Base-by-base conservation (phyloP, 495 filamentous ascomycete species). In the Talaromyces ruber region DNA sequence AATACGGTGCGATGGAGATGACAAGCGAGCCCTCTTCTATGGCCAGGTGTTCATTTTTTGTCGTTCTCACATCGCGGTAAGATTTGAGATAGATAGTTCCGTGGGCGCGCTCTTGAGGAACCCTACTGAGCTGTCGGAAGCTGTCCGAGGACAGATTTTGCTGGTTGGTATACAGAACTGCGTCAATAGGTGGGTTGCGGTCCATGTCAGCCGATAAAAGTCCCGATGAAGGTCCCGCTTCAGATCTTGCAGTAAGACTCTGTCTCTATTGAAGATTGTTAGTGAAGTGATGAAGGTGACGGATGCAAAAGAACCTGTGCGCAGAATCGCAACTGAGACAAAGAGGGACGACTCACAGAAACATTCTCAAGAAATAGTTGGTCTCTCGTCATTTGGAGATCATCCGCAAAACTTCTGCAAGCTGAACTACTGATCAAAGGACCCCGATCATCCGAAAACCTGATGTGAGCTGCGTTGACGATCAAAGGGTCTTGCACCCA, bases 1-100 rank as follows among this genome's bases (percentile, higher is more conserved):
- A 74, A 30, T 45, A 61, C 22, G 72, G 66, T 37, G 67, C 62
- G 32, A 74, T 54, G 24, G 67, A 64, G 21, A 74, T 64, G 5
- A 72, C 72, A 2, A 74, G 59, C 2, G 72, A 74, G 2, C 72
- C 72, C 63, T 72, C 72, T 29, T 70, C 66, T 9, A 74, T 69
- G 4, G 66, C 67, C 64, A 69, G 71, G 26, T 56, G 63, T 32
- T 71, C 72, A 7, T 53, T 59, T 29, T 32, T 6, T 2, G 59
- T 65, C 22, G 70, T n/a, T 18, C 72, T 67, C 21, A 70, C 63
- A 58, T 74, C 72, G 55, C 63, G 69, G 55, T 62, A 70, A 0
- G 61, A 71, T 12, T 66, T 60, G 30, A 72, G 53, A 4, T 66
- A 69, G 0, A 64, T 65, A 34, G 66, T 69, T 62, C 64, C 28